Evolutionary conservation across 2,329 filamentous ascomycete species (phyloP), one percentile per base, ranked within the genome.

Genomic region (Neurospora sp.): DNA sequence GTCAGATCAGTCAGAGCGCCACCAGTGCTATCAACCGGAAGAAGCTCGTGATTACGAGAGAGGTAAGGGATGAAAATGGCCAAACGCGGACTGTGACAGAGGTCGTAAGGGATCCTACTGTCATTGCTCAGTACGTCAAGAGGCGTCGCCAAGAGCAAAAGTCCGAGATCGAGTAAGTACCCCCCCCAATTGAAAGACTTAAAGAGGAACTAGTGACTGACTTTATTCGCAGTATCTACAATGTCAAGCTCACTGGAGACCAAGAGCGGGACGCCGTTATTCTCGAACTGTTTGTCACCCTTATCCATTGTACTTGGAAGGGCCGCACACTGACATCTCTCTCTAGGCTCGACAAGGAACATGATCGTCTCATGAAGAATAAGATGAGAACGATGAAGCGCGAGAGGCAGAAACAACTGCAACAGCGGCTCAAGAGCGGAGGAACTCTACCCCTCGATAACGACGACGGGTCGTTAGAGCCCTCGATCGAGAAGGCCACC

Each of bases 71-170:
- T 74, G 84, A 86, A 62, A 86, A 87, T 73, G 89, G 90, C 69
- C 87, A 93, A 74, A 81, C 89, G 17, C 82, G 88, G 70, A 84
- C 84, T 36, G 83, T 86, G 67, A 84, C 85, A 67, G 88, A 93
- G 75, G 82, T 91, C 57, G 85, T 97, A 38, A 89, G 90, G 74
- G 93, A 98, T 78, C 89, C 91, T 1, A 89, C 92, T 67, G 93
- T 98, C 67, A 97, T 97, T 79, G 88, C 91, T 71, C 91, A 94
- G 79, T 99, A 99, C 79, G 86, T 92, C 77, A 93, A 92, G 81
- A 89, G 92, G 74, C 88, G 90, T 71, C 88, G 90, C 74, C 85
- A 88, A 72, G 88, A 93, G 73, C 85, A 92, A 38, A 75, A 78
- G 71, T 86, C 92, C 73, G 87, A 88, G 72, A 90, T 91, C 80